These are phyloP conservation scores for Exophiala spinifera DNA, from an alignment of 2,329 filamentous ascomycete genomes.

Conservation along the genomic window DNA sequence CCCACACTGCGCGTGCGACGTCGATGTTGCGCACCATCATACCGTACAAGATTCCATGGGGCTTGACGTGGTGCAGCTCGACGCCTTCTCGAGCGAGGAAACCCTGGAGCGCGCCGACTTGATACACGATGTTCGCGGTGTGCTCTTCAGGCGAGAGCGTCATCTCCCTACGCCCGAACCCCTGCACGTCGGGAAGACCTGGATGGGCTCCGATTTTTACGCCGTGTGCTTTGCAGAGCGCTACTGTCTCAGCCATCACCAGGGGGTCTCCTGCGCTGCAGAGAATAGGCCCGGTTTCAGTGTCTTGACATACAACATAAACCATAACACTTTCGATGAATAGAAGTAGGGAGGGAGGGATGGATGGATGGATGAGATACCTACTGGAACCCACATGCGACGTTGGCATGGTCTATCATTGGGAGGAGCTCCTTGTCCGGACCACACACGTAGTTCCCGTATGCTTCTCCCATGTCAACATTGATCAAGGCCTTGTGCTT, in stretches of 20 bases:
- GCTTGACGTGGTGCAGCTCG: constrained; percentile 60
- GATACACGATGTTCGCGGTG: constrained; percentile 57
- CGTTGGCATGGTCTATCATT: constrained; percentile 59
- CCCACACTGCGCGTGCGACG: constrained; percentile 51
- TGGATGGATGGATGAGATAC: no score
- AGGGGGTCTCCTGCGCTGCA: constrained; percentile 52
- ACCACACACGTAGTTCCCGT: constrained; percentile 34
- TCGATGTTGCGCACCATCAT: constrained; percentile 53
- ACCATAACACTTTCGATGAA: no score
- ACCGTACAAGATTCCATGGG: constrained; percentile 59
- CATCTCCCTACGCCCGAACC: constrained; percentile 62
- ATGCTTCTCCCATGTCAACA: constrained; percentile 12
- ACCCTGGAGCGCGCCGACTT: constrained; percentile 59
- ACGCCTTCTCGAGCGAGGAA: constrained; percentile 57
- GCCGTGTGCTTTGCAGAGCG: constrained; percentile 54
- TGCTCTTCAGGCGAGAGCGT: constrained; percentile 56
- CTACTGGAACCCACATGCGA: constrained; percentile 57
- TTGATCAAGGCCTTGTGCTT: constrained; percentile 7
- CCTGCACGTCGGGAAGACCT: constrained; percentile 61
- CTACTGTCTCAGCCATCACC: constrained; percentile 61
- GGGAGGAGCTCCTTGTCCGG: constrained; percentile 60
- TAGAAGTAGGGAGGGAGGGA: neutral
- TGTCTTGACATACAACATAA: neutral
- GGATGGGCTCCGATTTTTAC: constrained; percentile 61
- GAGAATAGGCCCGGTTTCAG: neutral